Percentiles rank a stretch among this genome's conserved stretches.
Evolutionary conservation across 2,329 filamentous ascomycete species (phyloP).

Genomic region (Cladosporium phlei): DNA sequence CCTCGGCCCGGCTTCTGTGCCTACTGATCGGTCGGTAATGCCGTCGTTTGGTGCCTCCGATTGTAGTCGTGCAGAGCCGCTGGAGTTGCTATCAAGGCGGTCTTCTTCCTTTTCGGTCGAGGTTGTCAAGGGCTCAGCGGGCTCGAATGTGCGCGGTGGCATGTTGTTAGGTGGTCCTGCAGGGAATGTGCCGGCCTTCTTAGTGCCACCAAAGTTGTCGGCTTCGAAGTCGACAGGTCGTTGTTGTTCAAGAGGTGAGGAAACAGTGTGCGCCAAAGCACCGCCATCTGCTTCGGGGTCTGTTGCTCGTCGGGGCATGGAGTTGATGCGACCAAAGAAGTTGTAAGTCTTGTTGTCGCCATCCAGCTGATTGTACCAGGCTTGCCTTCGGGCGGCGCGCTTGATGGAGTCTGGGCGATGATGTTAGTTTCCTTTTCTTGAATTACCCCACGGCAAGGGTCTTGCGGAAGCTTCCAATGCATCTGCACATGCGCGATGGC

Average conservation of each 20-base stretch:
- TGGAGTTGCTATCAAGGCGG: conserved; percentile 12
- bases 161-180: neutral
- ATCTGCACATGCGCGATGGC: neutral
- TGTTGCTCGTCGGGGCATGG: conserved; percentile 11
- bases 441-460: too few species aligned
- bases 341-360: conserved; percentile 23
- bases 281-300: conserved; percentile 24
- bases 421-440: conserved; percentile 1
- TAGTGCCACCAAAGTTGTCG: conserved; percentile 10
- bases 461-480: too few species aligned
- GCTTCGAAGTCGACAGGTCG: neutral
- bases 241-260: conserved; percentile 18
- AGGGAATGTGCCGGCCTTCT: conserved; percentile 24
- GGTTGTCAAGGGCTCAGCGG: conserved; percentile 5
- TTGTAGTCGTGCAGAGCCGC: neutral
- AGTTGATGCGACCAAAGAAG: conserved; percentile 22
- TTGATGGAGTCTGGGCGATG: conserved; percentile 26
- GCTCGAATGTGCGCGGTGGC: conserved; percentile 3
- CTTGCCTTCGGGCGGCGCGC: conserved; percentile 23
- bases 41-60: conserved; percentile 15
- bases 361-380: conserved; percentile 26
- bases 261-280: conserved; percentile 15
- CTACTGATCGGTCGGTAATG: conserved; percentile 11
- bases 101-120: conserved; percentile 17
- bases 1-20: conserved; percentile 15